Percentiles rank a stretch among this genome's conserved stretches.
phyloP scores from a whole-genome alignment of 768 basidiomycete genomes.

The Lactifluus subvellereus region DNA sequence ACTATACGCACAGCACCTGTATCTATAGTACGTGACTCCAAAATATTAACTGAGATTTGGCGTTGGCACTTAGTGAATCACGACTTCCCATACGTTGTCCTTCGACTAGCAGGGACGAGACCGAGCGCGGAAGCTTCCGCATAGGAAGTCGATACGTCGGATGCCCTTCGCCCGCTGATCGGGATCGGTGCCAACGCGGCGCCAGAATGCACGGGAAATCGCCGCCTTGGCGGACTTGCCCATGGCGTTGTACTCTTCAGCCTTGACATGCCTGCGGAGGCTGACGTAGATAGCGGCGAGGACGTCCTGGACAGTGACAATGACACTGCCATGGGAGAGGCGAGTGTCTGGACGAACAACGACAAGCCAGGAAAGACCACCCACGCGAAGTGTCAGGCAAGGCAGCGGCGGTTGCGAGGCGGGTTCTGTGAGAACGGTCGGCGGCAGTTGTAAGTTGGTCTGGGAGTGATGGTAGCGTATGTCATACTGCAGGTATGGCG shows the following conservation, averaged over 20 bases:
- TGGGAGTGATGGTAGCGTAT: neutral
- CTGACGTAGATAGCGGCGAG: neutral
- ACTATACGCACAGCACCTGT: no score
- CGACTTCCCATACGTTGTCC: constrained; percentile 9
- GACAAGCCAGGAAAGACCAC: constrained; percentile 1
- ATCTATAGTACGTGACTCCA: no score
- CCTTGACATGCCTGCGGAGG: constrained; percentile 6
- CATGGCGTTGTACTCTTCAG: constrained; percentile 1
- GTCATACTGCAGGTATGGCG: constrained; percentile 3
- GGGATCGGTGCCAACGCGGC: neutral
- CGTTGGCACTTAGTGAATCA: neutral
- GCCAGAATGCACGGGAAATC: neutral
- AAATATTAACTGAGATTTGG: no score
- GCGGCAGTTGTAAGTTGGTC: neutral
- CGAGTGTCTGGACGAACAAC: neutral
- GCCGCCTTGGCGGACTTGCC: neutral
- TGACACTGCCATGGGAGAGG: neutral
- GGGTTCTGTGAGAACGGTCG: neutral
- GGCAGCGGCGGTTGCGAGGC: neutral
- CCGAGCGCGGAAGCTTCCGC: neutral
- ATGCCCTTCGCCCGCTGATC: constrained; percentile 7
- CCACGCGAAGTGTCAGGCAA: neutral
- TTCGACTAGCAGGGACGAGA: constrained; percentile 11
- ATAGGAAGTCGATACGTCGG: constrained; percentile 13
- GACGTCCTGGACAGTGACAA: constrained; percentile 12